A percentile compares a stretch with the other conserved stretches of the same genome.
phyloP scores from a whole-genome alignment of 2,329 filamentous ascomycete genomes.

The Tolypocladium amazonense region DNA sequence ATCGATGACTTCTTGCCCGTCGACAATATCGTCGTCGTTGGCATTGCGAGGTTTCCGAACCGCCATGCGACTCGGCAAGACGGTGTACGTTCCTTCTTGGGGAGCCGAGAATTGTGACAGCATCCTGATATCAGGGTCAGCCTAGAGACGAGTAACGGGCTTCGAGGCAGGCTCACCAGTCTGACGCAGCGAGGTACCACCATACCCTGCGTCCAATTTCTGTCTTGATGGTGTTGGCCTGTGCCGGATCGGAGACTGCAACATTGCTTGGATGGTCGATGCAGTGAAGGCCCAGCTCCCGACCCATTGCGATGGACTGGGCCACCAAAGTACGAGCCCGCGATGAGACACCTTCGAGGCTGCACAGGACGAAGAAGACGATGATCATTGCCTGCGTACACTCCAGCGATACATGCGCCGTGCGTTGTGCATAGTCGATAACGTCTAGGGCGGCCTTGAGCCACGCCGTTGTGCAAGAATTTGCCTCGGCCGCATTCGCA shows the following conservation, averaged over 20 bases:
- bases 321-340: conserved; percentile 19
- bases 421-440: conserved; percentile 21
- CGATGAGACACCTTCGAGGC: conserved; percentile 24
- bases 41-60: conserved; percentile 27
- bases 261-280: conserved; percentile 21
- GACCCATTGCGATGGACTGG: conserved; percentile 16
- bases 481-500: conserved; percentile 14
- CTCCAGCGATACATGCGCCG: conserved; percentile 18
- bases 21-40: conserved; percentile 24
- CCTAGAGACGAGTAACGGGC: not conserved
- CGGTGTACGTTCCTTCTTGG: conserved; percentile 22
- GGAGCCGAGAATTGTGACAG: conserved; percentile 23
- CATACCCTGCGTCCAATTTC: conserved; percentile 31
- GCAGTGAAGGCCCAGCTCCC: conserved; percentile 26
- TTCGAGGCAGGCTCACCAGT: conserved; percentile 20
- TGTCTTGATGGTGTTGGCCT: conserved; percentile 12
- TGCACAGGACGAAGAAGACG: conserved; percentile 25
- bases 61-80: conserved; percentile 27
- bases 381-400: conserved; percentile 26
- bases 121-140: conserved; percentile 15
- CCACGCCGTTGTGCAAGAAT: conserved; percentile 19
- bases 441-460: conserved; percentile 22
- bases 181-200: conserved; percentile 31
- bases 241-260: conserved; percentile 9
- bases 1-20: conserved; percentile 15